Evolutionary conservation across 179 eudicot species (phyloP).

Genomic region (Dionaea muscipula): DNA sequence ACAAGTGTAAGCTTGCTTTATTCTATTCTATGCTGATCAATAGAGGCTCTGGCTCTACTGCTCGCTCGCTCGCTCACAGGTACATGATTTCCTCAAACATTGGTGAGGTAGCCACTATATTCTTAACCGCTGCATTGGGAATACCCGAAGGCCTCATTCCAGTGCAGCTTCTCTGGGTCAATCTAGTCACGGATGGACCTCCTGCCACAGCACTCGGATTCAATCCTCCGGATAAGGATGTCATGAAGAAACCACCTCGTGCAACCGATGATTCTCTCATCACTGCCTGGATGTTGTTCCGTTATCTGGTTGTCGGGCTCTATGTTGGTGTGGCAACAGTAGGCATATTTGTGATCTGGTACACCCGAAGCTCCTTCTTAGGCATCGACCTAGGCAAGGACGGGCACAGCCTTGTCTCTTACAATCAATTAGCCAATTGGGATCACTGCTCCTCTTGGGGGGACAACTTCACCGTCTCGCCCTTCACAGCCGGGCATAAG

Average conservation of each 20-base stretch:
- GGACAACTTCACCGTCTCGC: slow-evolving; percentile 52
- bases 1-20: no score
- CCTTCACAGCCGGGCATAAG: slow-evolving; percentile 65
- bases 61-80: no score
- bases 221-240: slow-evolving; percentile 86
- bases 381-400: slow-evolving; percentile 80
- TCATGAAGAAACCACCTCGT: slow-evolving; percentile 90
- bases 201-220: slow-evolving; percentile 98
- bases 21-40: no score
- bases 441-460: slow-evolving; percentile 79
- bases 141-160: slow-evolving; percentile 95
- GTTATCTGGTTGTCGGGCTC: slow-evolving; percentile 81
- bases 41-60: no score
- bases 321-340: slow-evolving; percentile 91
- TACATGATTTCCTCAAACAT: slow-evolving; percentile 97
- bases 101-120: slow-evolving; percentile 85
- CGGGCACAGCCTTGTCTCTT: slow-evolving; percentile 86
- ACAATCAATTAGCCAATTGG: slow-evolving; percentile 82
- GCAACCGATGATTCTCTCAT: slow-evolving; percentile 83
- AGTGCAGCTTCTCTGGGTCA: slow-evolving; percentile 98
- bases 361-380: slow-evolving; percentile 66
- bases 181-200: slow-evolving; percentile 96
- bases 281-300: slow-evolving; percentile 83
- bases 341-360: slow-evolving; percentile 85
- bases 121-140: slow-evolving; percentile 88